phyloP scores from a whole-genome alignment of 805 yeast genomes.

The Cyberlindnera nakhonratchasimensis region DNA sequence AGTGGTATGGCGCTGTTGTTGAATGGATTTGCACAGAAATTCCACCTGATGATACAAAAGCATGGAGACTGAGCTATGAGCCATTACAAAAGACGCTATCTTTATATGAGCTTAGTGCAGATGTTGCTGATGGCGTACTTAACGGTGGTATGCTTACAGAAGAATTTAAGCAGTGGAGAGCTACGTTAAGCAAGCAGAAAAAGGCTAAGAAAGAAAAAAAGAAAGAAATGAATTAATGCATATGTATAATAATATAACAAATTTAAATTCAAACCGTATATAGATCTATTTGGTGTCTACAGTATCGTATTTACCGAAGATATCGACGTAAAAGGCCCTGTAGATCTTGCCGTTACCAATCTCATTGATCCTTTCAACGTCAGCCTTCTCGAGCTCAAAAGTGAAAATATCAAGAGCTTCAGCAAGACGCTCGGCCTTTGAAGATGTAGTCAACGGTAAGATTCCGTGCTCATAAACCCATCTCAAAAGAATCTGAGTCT shows the following conservation, averaged over 20 bases:
- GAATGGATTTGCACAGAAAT: constrained; percentile 67
- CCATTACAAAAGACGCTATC: constrained; percentile 51
- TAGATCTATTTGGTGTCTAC: not conserved
- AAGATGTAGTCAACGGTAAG: constrained; percentile 66
- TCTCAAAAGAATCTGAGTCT: constrained; percentile 57
- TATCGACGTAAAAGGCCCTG: constrained; percentile 17
- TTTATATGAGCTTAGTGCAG: constrained; percentile 43
- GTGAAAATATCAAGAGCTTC: constrained; percentile 53
- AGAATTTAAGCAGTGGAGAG: constrained; percentile 55
- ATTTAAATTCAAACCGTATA: not conserved
- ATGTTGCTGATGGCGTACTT: constrained; percentile 34
- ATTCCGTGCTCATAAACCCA: constrained; percentile 62
- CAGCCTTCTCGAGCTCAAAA: constrained; percentile 48
- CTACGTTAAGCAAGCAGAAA: constrained; percentile 7
- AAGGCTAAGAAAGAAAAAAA: constrained; percentile 8
- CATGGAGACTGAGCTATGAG: constrained; percentile 55
- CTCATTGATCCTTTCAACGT: constrained; percentile 37
- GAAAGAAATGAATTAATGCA: not conserved
- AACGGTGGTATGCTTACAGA: constrained; percentile 45
- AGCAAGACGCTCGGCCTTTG: constrained; percentile 46
- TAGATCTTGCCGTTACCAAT: constrained; percentile 33
- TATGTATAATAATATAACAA: not conserved
- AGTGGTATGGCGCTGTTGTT: constrained; percentile 81
- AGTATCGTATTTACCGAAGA: constrained; percentile 11
- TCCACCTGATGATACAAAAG: constrained; percentile 50